Conservation (phyloP, 306 rosid genomes). For the Quercus aquifolioides region DNA sequence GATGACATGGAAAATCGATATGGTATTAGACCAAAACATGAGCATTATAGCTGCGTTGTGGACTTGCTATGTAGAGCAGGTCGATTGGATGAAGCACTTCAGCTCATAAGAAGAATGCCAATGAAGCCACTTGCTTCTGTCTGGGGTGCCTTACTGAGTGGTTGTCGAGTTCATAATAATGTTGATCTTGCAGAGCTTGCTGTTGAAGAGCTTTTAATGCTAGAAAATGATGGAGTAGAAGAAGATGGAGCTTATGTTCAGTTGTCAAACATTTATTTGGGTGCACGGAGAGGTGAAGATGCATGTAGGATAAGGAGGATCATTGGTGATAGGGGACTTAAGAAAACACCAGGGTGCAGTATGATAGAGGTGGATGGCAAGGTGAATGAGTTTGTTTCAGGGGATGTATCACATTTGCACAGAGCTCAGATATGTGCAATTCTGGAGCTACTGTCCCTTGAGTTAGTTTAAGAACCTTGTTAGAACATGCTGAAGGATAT, state of each 20-base stretch:
- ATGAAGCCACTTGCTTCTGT: slow-evolving; percentile 49
- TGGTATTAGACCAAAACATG: slow-evolving; percentile 34
- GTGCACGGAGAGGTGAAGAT: slow-evolving; percentile 32
- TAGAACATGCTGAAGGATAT: not conserved
- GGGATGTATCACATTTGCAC: slow-evolving; percentile 23
- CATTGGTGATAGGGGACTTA: slow-evolving; percentile 32
- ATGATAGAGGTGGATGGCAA: slow-evolving; percentile 43
- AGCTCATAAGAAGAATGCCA: slow-evolving; percentile 38
- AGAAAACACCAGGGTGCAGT: slow-evolving; percentile 45
- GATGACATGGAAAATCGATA: slow-evolving; percentile 30
- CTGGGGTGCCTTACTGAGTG: slow-evolving; percentile 48
- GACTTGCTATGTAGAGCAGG: slow-evolving; percentile 44
- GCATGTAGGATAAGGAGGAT: slow-evolving; percentile 35
- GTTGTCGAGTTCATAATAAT: slow-evolving; percentile 28
- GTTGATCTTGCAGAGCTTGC: slow-evolving; percentile 44
- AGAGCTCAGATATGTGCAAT: slow-evolving; percentile 10
- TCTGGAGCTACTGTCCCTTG: slow-evolving; percentile 22
- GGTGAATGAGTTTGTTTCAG: slow-evolving; percentile 39
- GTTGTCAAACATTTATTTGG: slow-evolving; percentile 42
- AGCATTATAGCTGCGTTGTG: slow-evolving; percentile 44
- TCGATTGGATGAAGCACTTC: slow-evolving; percentile 26
- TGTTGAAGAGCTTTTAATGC: slow-evolving; percentile 29
- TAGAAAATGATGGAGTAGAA: slow-evolving; percentile 25
- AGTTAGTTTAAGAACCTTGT: slow-evolving; percentile 10
- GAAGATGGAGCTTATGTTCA: slow-evolving; percentile 42